Conservation (phyloP, 73 alveolate species). For the Uronychia setigera region DNA sequence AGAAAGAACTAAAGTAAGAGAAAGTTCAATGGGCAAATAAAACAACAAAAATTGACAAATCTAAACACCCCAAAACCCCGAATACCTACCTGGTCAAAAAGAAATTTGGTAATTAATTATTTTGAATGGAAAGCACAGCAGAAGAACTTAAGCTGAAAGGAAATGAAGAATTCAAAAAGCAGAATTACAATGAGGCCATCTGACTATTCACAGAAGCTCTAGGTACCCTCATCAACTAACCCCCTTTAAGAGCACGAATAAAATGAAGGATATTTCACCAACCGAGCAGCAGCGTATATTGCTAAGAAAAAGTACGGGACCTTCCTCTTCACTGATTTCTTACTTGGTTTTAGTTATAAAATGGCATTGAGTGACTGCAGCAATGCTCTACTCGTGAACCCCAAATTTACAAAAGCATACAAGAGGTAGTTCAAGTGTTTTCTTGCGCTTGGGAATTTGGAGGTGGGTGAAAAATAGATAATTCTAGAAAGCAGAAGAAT, state of each 20-base stretch:
- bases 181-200: slow-evolving; percentile 83
- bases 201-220: slow-evolving; percentile 86
- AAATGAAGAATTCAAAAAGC: slow-evolving; percentile 87
- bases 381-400: slow-evolving; percentile 84
- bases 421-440: slow-evolving; percentile 77
- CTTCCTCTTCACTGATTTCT: too few species aligned
- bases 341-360: slow-evolving; percentile 23
- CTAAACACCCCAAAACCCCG: slow-evolving; percentile 1
- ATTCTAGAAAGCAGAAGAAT: slow-evolving; percentile 3
- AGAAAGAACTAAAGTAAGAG: too few species aligned
- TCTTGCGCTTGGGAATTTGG: slow-evolving; percentile 67
- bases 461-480: slow-evolving; percentile 10
- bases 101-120: background rate
- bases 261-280: slow-evolving; percentile 84
- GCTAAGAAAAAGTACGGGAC: slow-evolving; percentile 77
- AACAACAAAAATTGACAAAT: background rate
- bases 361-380: slow-evolving; percentile 89
- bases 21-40: too few species aligned
- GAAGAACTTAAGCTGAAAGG: slow-evolving; percentile 89
- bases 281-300: slow-evolving; percentile 91
- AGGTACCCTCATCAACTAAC: too few species aligned
- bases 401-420: slow-evolving; percentile 79
- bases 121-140: slow-evolving; percentile 49
- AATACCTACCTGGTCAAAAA: background rate
- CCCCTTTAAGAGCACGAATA: too few species aligned